These are phyloP conservation scores for Helianthus tuberosus DNA, from an alignment of 129 eudicot species.

Conservation along the genomic window DNA sequence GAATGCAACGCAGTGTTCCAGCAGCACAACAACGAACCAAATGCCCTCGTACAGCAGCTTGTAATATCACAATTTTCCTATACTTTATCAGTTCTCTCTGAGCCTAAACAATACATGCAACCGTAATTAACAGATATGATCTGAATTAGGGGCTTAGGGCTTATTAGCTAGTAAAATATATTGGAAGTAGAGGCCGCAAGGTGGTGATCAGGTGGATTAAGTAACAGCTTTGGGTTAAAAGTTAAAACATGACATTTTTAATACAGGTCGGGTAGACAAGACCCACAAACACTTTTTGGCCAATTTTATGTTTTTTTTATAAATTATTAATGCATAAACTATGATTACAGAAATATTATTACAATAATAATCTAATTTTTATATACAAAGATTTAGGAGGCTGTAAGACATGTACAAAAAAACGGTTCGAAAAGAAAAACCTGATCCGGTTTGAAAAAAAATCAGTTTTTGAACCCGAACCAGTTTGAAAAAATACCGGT, in stretches of 20 bases:
- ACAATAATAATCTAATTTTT: neutral
- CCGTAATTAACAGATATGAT: neutral
- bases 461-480: too few species aligned
- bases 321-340: too few species aligned
- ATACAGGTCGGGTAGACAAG: too few species aligned
- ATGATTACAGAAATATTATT: neutral
- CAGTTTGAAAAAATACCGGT: too few species aligned
- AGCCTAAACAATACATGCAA: slow-evolving; percentile 53
- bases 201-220: neutral
- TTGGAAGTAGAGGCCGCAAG: slow-evolving; percentile 12
- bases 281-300: neutral
- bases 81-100: slow-evolving; percentile 47
- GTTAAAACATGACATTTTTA: too few species aligned
- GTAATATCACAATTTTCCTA: slow-evolving; percentile 54
- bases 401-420: too few species aligned
- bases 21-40: slow-evolving; percentile 82
- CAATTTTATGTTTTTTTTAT: neutral
- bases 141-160: neutral
- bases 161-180: neutral
- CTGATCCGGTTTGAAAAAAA: too few species aligned
- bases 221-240: neutral
- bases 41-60: slow-evolving; percentile 95
- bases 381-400: too few species aligned
- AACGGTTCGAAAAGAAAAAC: too few species aligned
- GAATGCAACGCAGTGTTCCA: slow-evolving; percentile 86